Evolutionary conservation across 2,329 filamentous ascomycete species (phyloP).

Genomic region (Domatiomyces catenatus): DNA sequence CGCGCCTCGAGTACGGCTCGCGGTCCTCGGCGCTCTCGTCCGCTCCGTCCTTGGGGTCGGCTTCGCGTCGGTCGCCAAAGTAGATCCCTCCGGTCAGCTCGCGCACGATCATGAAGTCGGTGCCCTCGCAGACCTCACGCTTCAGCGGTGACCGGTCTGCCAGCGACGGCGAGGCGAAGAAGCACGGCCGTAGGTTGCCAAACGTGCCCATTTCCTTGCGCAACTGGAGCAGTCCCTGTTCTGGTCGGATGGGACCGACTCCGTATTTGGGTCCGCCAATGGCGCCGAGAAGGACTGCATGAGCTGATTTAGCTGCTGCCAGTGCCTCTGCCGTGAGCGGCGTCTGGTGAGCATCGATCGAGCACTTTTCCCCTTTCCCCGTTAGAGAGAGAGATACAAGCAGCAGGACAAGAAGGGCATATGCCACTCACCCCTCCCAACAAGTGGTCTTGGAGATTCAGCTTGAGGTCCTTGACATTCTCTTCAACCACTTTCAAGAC

Average conservation of each 20-base stretch:
- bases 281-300: constrained; percentile 81
- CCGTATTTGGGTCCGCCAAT: constrained; percentile 98
- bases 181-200: constrained; percentile 90
- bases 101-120: constrained; percentile 83
- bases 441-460: constrained; percentile 80
- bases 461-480: constrained; percentile 52
- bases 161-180: constrained; percentile 77
- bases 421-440: constrained; percentile 68
- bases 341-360: constrained; percentile 65
- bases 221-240: constrained; percentile 78
- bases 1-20: constrained; percentile 67
- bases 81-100: constrained; percentile 90
- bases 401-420: background rate
- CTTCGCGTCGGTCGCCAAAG: constrained; percentile 78
- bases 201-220: constrained; percentile 90
- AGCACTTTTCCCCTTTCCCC: constrained; percentile 24
- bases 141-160: constrained; percentile 78
- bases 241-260: constrained; percentile 70
- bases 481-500: constrained; percentile 66
- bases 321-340: constrained; percentile 75
- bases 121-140: constrained; percentile 66
- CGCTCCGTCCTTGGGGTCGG: constrained; percentile 49
- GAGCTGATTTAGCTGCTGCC: constrained; percentile 63
- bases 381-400: too few relatives aligned
- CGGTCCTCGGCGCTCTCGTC: constrained; percentile 55